Percentiles rank a stretch among this genome's conserved stretches.
Evolutionary conservation across 2,329 filamentous ascomycete species (phyloP).

Genomic region (Ascochyta viciae-villosae): DNA sequence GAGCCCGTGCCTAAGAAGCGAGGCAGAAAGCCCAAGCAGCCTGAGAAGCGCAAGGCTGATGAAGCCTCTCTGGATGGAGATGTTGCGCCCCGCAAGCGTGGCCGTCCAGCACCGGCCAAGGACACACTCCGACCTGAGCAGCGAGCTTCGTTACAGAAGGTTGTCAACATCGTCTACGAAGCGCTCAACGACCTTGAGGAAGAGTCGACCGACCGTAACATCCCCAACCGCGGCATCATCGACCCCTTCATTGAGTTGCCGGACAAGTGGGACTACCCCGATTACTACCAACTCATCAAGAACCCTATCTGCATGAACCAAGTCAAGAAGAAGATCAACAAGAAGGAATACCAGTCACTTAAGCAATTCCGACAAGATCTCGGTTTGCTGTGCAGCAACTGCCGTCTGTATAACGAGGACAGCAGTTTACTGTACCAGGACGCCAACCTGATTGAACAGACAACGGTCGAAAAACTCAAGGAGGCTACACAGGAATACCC

Average conservation of each 20-base stretch:
- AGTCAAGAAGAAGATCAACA: constrained; percentile 94
- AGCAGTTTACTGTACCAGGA: constrained; percentile 90
- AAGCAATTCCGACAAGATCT: constrained; percentile 85
- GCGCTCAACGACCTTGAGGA: constrained; percentile 84
- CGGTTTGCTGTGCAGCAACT: constrained; percentile 84
- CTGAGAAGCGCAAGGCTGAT: constrained; percentile 87
- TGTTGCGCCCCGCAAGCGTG: constrained; percentile 69
- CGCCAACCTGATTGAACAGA: constrained; percentile 83
- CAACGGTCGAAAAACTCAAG: constrained; percentile 60
- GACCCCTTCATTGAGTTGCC: constrained; percentile 93
- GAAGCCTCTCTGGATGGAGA: constrained; percentile 71
- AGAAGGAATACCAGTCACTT: constrained; percentile 85
- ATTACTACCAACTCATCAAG: constrained; percentile 94
- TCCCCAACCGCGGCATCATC: constrained; percentile 79
- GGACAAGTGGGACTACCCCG: constrained; percentile 85
- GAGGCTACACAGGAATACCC: constrained; percentile 63
- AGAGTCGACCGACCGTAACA: constrained; percentile 66
- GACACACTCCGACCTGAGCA: constrained; percentile 72
- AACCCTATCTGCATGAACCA: constrained; percentile 95
- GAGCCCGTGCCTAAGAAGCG: constrained; percentile 79
- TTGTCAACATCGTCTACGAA: constrained; percentile 79
- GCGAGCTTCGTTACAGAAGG: constrained; percentile 79
- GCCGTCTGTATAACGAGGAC: constrained; percentile 95
- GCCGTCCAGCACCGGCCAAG: constrained; percentile 69
- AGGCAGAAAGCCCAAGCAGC: constrained; percentile 73